phyloP scores from a whole-genome alignment of 2,329 filamentous ascomycete genomes.

The Stachybotrys chartarum region DNA sequence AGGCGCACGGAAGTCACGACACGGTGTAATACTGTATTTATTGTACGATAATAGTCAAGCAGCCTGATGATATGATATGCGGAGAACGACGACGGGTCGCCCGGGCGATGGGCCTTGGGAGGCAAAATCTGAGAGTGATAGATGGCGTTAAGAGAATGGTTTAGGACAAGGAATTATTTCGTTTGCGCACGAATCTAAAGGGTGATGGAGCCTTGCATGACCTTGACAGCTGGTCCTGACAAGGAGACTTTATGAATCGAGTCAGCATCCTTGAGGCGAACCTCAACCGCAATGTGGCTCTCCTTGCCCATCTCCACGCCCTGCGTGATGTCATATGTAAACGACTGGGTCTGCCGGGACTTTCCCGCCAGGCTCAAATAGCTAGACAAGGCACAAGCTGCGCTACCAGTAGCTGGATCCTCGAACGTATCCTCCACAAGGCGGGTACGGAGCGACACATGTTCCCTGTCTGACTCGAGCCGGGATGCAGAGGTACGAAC shows the following conservation, averaged over 20 bases:
- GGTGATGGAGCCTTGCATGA: slow-evolving; percentile 25
- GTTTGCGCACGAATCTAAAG: slow-evolving; percentile 10
- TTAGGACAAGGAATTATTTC: not conserved
- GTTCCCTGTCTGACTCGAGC: slow-evolving; percentile 16
- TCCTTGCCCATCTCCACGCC: slow-evolving; percentile 61
- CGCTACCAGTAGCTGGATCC: slow-evolving; percentile 58
- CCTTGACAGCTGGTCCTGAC: slow-evolving; percentile 24
- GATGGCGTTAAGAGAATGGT: not conserved
- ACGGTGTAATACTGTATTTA: slow-evolving; percentile 28
- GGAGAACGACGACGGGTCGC: too few relatives aligned
- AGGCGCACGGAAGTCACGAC: slow-evolving; percentile 7
- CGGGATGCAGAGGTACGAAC: slow-evolving; percentile 30
- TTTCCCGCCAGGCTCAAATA: slow-evolving; percentile 43
- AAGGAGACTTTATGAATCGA: slow-evolving; percentile 21
- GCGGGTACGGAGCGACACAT: slow-evolving; percentile 43
- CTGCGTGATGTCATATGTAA: slow-evolving; percentile 49
- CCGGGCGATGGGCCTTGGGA: not conserved
- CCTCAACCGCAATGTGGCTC: slow-evolving; percentile 44
- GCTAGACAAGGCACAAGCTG: slow-evolving; percentile 48
- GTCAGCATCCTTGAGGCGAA: slow-evolving; percentile 22
- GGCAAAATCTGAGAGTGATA: not conserved
- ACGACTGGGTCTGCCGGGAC: slow-evolving; percentile 18
- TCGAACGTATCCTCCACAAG: slow-evolving; percentile 49
- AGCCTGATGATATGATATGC: slow-evolving; percentile 15
- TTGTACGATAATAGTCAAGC: slow-evolving; percentile 24